Evolutionary conservation across 345 rosid genomes (phyloP), one percentile per base, ranked within the genome.

Genomic region (Abelmoschus esculentus): DNA sequence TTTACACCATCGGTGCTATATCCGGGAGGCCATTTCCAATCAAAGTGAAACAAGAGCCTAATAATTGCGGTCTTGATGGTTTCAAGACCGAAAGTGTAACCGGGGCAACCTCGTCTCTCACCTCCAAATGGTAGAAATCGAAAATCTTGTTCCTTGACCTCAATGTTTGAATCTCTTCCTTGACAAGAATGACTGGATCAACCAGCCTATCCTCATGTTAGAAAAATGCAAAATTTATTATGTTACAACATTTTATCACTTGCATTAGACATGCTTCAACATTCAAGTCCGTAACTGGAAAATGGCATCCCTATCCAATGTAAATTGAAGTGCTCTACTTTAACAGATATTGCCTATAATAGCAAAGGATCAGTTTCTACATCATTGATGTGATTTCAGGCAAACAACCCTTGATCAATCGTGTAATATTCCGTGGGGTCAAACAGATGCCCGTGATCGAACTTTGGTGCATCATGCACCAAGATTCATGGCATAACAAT

Each of bases 401-500:
- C 66, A 38, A 92, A 92, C 77, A 92, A 81, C 67, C 96, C 83
- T 72, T 85, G 87, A 75, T 83, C 91, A 53, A 80, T 74, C 40
- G 85, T 36, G 60, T 82, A 60, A 77, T 80, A 83, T 59, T 89
- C 93, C 4, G 86, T 74, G 58, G 86, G 86, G 38, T 93, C 98
- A 14, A 70, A 63, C 49, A 75, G 72, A 75, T 78, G 76, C 64
- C 85, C 95, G 14, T 80, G 83, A 68, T 86, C 96, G 70, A 80
- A 84, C 89, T 84, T 82, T 49, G 74, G 67, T n/a, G 82, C 70
- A 63, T 83, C 87, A 67, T 75, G 84, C 56, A 61, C 86, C 90
- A 7, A 75, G 75, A 82, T 83, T 79, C 79, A 76, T 69, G 47
- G 83, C 71, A 47, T 78, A 78, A 53, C 60, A 76, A 66, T 89